phyloP scores from a whole-genome alignment of 768 basidiomycete genomes.

The Mycena indigotica region DNA sequence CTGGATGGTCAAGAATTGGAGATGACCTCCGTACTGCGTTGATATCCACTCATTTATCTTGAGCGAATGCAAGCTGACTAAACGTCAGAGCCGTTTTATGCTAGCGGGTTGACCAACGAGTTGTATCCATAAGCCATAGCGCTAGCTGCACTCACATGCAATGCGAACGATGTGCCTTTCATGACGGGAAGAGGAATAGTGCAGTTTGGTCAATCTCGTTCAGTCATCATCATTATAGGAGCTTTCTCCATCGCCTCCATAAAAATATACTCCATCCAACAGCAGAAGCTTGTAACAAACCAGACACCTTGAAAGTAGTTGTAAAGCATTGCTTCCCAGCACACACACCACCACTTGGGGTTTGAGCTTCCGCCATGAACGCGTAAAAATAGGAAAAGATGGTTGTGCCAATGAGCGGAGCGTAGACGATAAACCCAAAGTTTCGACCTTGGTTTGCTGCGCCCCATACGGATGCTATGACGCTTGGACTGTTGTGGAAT shows the following conservation, averaged over 20 bases:
- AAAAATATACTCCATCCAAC: slow-evolving; percentile 48
- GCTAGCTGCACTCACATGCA: slow-evolving; percentile 35
- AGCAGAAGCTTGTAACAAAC: slow-evolving; percentile 46
- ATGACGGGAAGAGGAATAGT: slow-evolving; percentile 2
- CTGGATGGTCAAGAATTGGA: slow-evolving; percentile 78
- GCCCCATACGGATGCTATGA: slow-evolving; percentile 76
- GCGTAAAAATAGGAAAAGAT: slow-evolving; percentile 82
- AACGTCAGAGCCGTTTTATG: too few relatives aligned
- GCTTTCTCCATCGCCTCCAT: slow-evolving; percentile 66
- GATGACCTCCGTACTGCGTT: slow-evolving; percentile 61
- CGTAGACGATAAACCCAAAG: slow-evolving; percentile 73
- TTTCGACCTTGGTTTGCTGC: slow-evolving; percentile 70
- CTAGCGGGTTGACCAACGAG: too few relatives aligned
- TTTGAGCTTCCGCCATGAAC: slow-evolving; percentile 57
- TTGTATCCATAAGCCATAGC: slow-evolving; percentile 42
- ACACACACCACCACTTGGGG: slow-evolving; percentile 51
- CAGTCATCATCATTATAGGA: slow-evolving; percentile 39
- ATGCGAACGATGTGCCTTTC: slow-evolving; percentile 15
- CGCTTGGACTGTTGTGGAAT: slow-evolving; percentile 55
- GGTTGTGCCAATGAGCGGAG: slow-evolving; percentile 75
- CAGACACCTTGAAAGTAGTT: slow-evolving; percentile 61
- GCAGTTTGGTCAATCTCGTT: not conserved
- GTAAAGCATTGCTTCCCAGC: slow-evolving; percentile 65
- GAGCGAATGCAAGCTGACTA: slow-evolving; percentile 29
- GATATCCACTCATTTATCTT: slow-evolving; percentile 36